phyloP scores from a whole-genome alignment of 2,329 filamentous ascomycete genomes.

The Ophiocordyceps polyrhachis-furcata region DNA sequence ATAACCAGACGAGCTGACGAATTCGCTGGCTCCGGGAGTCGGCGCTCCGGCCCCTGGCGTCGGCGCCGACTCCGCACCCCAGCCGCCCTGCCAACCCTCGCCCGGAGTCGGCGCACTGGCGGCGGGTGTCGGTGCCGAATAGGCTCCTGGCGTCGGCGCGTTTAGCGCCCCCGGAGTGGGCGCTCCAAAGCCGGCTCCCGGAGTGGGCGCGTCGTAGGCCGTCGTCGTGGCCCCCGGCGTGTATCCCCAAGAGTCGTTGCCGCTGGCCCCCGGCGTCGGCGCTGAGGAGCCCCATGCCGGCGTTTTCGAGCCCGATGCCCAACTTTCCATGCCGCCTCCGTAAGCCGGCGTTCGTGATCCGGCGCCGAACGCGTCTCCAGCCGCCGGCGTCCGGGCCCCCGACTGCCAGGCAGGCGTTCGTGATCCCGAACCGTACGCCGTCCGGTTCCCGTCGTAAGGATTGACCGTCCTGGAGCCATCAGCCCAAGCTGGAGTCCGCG shows the following conservation, averaged over 20 bases:
- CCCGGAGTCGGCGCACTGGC: conserved; percentile 52
- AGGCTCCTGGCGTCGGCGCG: conserved; percentile 54
- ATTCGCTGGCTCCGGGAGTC: conserved; percentile 49
- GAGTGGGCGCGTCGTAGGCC: conserved; percentile 53
- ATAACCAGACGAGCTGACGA: conserved; percentile 7
- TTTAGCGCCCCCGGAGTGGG: conserved; percentile 43
- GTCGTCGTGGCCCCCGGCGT: conserved; percentile 28
- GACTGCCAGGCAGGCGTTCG: conserved; percentile 66
- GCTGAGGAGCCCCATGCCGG: conserved; percentile 49
- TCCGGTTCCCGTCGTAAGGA: conserved; percentile 55
- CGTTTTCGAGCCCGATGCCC: conserved; percentile 55
- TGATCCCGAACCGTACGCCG: conserved; percentile 56
- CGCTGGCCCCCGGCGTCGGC: conserved; percentile 38
- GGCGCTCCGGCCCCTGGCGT: conserved; percentile 49
- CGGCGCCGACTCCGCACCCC: conserved; percentile 44
- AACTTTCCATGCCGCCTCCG: conserved; percentile 32
- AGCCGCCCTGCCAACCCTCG: conserved; percentile 39
- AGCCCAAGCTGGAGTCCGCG: conserved; percentile 52
- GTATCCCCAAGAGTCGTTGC: conserved; percentile 41
- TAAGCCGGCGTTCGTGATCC: conserved; percentile 55
- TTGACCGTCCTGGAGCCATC: conserved; percentile 50
- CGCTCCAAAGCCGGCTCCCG: conserved; percentile 37
- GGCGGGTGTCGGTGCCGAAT: conserved; percentile 44
- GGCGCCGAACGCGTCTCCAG: conserved; percentile 40
- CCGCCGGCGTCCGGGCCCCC: conserved; percentile 51